phyloP scores from a whole-genome alignment of 1,284 basidiomycete species.

The Rhodofomes roseus region DNA sequence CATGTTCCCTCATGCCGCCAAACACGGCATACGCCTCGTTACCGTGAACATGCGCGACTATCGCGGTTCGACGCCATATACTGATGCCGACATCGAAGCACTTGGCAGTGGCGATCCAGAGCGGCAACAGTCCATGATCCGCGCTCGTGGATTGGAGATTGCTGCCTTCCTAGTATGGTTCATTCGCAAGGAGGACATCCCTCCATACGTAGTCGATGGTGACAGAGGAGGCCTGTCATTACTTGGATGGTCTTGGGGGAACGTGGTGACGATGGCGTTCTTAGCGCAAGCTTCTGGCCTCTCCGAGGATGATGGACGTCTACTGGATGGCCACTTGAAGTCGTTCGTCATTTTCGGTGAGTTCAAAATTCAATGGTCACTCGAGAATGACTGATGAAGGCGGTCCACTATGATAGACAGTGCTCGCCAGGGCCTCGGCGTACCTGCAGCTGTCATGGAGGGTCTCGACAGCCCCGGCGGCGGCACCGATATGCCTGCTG shows the following conservation, averaged over 20 bases:
- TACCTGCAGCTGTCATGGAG: background rate
- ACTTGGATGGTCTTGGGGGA: conserved; percentile 10
- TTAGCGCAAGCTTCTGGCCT: conserved; percentile 8
- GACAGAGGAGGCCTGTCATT: conserved; percentile 7
- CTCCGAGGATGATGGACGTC: background rate
- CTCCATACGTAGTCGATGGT: background rate
- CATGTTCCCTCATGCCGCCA: background rate
- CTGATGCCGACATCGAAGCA: background rate
- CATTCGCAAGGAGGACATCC: background rate
- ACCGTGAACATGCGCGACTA: conserved; percentile 4
- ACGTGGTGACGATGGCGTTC: conserved; percentile 3
- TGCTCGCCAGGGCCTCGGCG: background rate
- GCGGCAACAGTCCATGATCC: background rate
- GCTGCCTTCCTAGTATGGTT: conserved; percentile 7
- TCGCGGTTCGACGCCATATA: background rate
- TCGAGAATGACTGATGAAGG: background rate
- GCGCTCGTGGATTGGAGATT: conserved; percentile 3
- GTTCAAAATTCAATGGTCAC: background rate
- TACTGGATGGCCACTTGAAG: conserved; percentile 6
- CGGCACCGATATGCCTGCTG: background rate
- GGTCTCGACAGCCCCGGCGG: background rate
- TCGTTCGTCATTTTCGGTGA: conserved; percentile 9
- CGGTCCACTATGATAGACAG: background rate
- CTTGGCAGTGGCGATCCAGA: background rate
- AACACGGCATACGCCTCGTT: background rate